Conservation (phyloP, 441 rosid species). For the Erodium trifolium region DNA sequence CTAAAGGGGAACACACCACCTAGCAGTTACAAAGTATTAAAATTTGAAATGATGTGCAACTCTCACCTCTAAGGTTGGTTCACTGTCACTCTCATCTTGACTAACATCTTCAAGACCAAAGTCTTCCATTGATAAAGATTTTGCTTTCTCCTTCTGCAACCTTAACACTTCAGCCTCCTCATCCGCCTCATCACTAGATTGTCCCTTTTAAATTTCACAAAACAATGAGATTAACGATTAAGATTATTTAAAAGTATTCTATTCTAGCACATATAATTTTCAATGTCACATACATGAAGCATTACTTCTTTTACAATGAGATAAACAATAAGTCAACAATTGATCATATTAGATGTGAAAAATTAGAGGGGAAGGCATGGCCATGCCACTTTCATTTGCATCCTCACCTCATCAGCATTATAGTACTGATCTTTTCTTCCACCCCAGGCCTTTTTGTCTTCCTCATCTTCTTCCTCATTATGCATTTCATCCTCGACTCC, state of each 20-base stretch:
- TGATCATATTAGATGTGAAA: not conserved
- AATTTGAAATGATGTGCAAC: not conserved
- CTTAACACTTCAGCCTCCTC: constrained; percentile 61
- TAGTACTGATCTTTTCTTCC: constrained; percentile 33
- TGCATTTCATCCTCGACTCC: constrained; percentile 62
- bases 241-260: not conserved
- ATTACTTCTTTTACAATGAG: constrained; percentile 1
- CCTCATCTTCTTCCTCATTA: constrained; percentile 48
- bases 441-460: constrained; percentile 42
- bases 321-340: not conserved
- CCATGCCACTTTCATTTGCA: constrained; percentile 12
- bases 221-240: constrained; percentile 9
- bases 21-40: constrained; percentile 11
- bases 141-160: constrained; percentile 38
- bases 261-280: not conserved
- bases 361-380: not conserved
- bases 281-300: not conserved
- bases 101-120: constrained; percentile 52
- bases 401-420: constrained; percentile 55
- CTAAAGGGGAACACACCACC: constrained; percentile 8
- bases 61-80: constrained; percentile 58
- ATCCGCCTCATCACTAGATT: constrained; percentile 59
- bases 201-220: constrained; percentile 32
- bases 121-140: constrained; percentile 49
- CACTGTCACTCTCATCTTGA: constrained; percentile 45